Evolutionary conservation across 2,329 filamentous ascomycete genomes (phyloP).

Genomic region (Stemphylium beticola): DNA sequence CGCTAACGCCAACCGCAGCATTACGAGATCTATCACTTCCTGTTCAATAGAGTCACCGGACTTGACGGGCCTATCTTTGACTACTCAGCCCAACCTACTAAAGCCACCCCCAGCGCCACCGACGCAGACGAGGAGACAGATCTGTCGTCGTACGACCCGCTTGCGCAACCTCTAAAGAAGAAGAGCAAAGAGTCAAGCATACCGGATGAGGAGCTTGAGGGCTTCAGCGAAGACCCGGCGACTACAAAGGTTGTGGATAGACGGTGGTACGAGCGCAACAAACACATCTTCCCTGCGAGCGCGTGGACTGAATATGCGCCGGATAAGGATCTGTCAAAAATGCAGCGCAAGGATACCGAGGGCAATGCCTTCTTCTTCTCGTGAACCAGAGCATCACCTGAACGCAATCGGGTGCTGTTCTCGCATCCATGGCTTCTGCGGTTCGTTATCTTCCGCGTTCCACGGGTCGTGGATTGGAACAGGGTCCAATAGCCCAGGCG

Average conservation of each 20-base stretch:
- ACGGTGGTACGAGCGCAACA: constrained; percentile 96
- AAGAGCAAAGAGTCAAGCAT: constrained; percentile 43
- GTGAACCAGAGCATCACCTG: constrained; percentile 13
- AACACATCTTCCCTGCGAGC: constrained; percentile 96
- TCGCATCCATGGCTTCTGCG: no score
- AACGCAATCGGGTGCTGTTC: no score
- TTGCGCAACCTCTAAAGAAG: constrained; percentile 46
- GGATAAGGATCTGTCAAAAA: constrained; percentile 79
- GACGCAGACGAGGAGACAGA: constrained; percentile 27
- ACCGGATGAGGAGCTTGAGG: constrained; percentile 67
- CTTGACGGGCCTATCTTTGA: constrained; percentile 80
- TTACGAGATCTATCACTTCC: constrained; percentile 96
- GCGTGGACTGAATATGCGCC: constrained; percentile 96
- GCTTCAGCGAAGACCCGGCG: constrained; percentile 75
- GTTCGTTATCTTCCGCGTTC: background rate
- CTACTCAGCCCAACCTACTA: constrained; percentile 64
- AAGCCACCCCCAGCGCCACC: constrained; percentile 44
- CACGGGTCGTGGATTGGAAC: background rate
- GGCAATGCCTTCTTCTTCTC: constrained; percentile 87
- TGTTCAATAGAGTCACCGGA: constrained; percentile 82
- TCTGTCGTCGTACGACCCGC: constrained; percentile 48
- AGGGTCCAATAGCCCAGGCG: constrained; percentile 7
- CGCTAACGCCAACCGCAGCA: constrained; percentile 64
- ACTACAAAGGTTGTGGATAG: constrained; percentile 94
- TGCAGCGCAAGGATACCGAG: constrained; percentile 80